phyloP scores from a whole-genome alignment of 495 filamentous ascomycete genomes.

The Trichoderma asperelloides region DNA sequence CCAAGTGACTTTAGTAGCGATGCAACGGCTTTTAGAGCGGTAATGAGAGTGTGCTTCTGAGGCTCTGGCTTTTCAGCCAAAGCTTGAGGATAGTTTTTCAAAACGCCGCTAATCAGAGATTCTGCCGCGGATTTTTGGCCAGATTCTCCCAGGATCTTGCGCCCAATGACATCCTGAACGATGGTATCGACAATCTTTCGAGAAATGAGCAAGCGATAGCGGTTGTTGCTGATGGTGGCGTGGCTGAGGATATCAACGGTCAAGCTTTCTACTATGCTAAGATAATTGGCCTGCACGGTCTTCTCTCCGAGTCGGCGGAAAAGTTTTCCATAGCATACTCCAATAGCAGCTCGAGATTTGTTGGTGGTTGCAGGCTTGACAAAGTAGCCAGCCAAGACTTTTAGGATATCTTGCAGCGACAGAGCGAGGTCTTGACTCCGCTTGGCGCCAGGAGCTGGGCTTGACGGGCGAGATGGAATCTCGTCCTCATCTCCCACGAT shows the following conservation, averaged over 20 bases:
- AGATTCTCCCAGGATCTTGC: slow-evolving; percentile 74
- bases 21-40: slow-evolving; percentile 68
- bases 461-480: slow-evolving; percentile 62
- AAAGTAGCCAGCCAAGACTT: slow-evolving; percentile 75
- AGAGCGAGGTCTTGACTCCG: slow-evolving; percentile 64
- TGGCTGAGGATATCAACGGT: slow-evolving; percentile 71
- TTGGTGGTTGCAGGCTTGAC: slow-evolving; percentile 71
- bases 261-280: slow-evolving; percentile 70
- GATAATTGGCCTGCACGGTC: slow-evolving; percentile 69
- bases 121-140: slow-evolving; percentile 76
- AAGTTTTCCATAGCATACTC: slow-evolving; percentile 75
- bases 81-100: slow-evolving; percentile 92
- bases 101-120: slow-evolving; percentile 72
- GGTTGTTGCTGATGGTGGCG: slow-evolving; percentile 66
- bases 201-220: slow-evolving; percentile 79
- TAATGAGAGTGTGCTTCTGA: slow-evolving; percentile 73
- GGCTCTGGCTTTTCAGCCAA: slow-evolving; percentile 88
- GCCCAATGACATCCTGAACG: slow-evolving; percentile 75
- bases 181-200: slow-evolving; percentile 78
- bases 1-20: slow-evolving; percentile 73
- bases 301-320: slow-evolving; percentile 65
- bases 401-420: slow-evolving; percentile 69
- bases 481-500: slow-evolving; percentile 60
- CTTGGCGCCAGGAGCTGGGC: slow-evolving; percentile 55
- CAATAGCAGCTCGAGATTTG: slow-evolving; percentile 71